Percentiles rank a stretch among this genome's conserved stretches.
Conservation (phyloP, 192 early-diverging fungal species). For the Podila epigama region DNA sequence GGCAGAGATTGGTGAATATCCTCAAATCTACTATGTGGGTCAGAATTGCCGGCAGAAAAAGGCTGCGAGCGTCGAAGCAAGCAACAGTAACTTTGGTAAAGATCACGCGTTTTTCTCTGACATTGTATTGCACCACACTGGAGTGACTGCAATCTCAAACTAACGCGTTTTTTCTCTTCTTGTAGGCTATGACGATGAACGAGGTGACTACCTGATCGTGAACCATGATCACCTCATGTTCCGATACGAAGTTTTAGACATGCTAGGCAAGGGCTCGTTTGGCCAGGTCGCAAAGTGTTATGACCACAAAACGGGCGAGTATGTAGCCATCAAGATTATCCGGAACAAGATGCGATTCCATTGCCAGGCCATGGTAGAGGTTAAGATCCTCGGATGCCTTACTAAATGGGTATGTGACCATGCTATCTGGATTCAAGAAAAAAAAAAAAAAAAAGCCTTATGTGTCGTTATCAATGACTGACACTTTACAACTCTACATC, state of each 20-base stretch:
- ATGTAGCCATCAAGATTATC: conserved; percentile 94
- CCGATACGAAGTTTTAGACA: conserved; percentile 91
- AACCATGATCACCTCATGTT: conserved; percentile 91
- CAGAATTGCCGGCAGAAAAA: conserved; percentile 64
- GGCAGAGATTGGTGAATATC: conserved; percentile 84
- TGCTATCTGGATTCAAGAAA: not conserved
- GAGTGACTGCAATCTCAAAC: not conserved
- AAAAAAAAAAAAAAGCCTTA: not conserved
- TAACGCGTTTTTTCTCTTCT: not conserved
- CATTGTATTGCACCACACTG: not conserved
- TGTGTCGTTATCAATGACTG: not conserved
- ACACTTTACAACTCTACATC: not conserved
- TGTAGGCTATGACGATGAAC: conserved; percentile 82
- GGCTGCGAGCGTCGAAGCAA: conserved; percentile 64
- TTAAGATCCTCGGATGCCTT: conserved; percentile 88
- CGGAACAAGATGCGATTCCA: conserved; percentile 97
- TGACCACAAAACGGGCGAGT: conserved; percentile 89
- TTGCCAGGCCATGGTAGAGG: conserved; percentile 92
- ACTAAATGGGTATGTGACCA: conserved; percentile 69
- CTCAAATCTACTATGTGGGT: conserved; percentile 92
- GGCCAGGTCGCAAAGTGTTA: conserved; percentile 94
- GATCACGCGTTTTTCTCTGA: not conserved
- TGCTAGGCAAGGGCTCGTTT: conserved; percentile 91
- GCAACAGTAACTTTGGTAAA: conserved; percentile 64
- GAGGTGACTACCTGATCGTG: conserved; percentile 91